Conservation (phyloP, 1,284 basidiomycete species). For the Irpex rosettiformis region DNA sequence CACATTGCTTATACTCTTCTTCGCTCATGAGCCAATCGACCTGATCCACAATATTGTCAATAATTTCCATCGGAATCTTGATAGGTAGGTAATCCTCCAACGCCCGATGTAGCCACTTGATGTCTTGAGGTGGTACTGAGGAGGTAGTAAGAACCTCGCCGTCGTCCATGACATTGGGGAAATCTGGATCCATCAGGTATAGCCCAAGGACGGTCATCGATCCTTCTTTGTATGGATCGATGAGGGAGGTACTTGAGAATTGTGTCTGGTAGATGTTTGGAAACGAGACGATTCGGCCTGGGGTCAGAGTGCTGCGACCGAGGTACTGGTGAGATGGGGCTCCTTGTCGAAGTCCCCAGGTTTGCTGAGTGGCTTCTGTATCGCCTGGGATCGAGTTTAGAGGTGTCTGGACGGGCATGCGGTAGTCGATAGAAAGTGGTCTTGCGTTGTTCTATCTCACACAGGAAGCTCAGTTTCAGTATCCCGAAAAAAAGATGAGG, state of each 20-base stretch:
- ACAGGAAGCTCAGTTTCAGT: background rate
- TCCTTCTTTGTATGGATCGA: conserved; percentile 34
- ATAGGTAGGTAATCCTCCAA: conserved; percentile 31
- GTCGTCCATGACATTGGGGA: conserved; percentile 15
- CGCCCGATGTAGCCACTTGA: conserved; percentile 36
- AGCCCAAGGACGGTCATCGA: conserved; percentile 37
- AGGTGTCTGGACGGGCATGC: conserved; percentile 47
- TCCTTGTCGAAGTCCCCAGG: conserved; percentile 45
- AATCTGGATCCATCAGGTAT: conserved; percentile 46
- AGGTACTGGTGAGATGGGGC: conserved; percentile 46
- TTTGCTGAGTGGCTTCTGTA: conserved; percentile 40
- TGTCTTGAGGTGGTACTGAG: conserved; percentile 43
- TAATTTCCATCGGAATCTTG: conserved; percentile 40
- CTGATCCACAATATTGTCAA: conserved; percentile 37
- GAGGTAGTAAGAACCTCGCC: conserved; percentile 32
- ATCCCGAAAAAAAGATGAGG: background rate
- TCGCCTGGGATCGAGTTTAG: conserved; percentile 38
- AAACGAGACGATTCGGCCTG: conserved; percentile 40
- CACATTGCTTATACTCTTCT: conserved; percentile 35
- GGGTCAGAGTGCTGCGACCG: conserved; percentile 34
- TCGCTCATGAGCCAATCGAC: conserved; percentile 36
- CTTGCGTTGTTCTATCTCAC: conserved; percentile 37
- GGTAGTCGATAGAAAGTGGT: conserved; percentile 34
- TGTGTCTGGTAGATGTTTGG: conserved; percentile 54
- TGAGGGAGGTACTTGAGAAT: conserved; percentile 33